Conservation (phyloP, 371 early-diverging fungal genomes). For the Mortierella sp. region DNA sequence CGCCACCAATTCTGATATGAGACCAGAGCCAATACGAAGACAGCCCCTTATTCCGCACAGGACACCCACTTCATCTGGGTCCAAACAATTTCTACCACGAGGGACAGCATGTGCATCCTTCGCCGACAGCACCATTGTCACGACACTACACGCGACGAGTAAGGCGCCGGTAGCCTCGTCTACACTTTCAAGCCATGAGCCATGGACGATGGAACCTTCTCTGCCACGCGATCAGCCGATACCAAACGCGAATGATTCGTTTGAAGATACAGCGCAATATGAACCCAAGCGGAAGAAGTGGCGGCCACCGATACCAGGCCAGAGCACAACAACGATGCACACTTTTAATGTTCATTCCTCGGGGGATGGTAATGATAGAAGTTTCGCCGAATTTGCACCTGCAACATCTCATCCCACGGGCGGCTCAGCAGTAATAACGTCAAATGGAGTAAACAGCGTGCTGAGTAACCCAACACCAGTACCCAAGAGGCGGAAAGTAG, state of each 20-base stretch:
- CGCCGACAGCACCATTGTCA: too few species aligned
- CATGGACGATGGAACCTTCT: background rate
- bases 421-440: background rate
- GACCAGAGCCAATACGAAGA: too few species aligned
- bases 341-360: background rate
- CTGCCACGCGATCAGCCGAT: background rate
- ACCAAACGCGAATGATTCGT: background rate
- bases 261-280: background rate
- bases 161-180: too few species aligned
- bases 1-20: conserved; percentile 24
- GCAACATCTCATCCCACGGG: background rate
- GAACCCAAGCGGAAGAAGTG: conserved; percentile 45
- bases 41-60: background rate
- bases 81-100: too few species aligned
- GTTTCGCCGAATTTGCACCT: too few species aligned
- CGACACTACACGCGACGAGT: too few species aligned
- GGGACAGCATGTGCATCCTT: too few species aligned
- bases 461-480: background rate
- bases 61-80: background rate
- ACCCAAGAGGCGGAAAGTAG: conserved; percentile 42
- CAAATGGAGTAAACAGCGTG: background rate
- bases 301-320: conserved; percentile 29
- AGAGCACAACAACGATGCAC: background rate
- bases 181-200: too few species aligned
- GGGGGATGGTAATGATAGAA: background rate